A percentile compares a stretch with the other conserved stretches of the same genome.
Evolutionary conservation across 2,329 filamentous ascomycete genomes (phyloP).

Genomic region (Tympanopsis confertula): DNA sequence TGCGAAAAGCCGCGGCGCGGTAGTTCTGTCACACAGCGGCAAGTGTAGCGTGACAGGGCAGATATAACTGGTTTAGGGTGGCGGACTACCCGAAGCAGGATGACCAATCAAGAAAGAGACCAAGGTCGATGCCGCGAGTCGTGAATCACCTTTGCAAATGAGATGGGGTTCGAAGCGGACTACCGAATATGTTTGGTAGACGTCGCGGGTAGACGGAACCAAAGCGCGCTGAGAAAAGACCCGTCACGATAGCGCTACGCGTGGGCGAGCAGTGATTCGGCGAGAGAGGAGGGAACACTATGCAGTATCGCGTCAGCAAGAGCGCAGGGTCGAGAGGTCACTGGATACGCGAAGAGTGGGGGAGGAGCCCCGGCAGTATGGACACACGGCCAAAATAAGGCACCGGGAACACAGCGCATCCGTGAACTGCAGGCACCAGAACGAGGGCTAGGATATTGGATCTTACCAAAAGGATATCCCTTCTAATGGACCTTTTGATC

Average conservation of each 20-base stretch:
- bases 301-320: neutral
- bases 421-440: too few relatives aligned
- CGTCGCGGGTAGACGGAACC: neutral
- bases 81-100: too few relatives aligned
- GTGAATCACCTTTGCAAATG: too few relatives aligned
- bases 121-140: too few relatives aligned
- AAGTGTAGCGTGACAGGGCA: too few relatives aligned
- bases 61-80: too few relatives aligned
- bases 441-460: neutral
- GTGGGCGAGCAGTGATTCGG: neutral
- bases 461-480: neutral
- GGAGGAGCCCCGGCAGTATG: neutral
- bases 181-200: neutral
- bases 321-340: neutral
- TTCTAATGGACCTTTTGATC: neutral
- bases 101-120: too few relatives aligned
- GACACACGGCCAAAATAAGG: too few relatives aligned
- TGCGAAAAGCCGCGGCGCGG: conserved; percentile 13
- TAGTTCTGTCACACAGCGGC: too few relatives aligned
- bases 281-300: neutral
- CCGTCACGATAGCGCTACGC: neutral
- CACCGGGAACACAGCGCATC: too few relatives aligned
- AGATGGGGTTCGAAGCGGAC: neutral
- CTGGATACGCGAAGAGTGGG: neutral
- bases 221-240: neutral